A percentile compares a stretch with the other conserved stretches of the same genome.
Conservation (phyloP, 208 protist species). For the Leishmania arabica region DNA sequence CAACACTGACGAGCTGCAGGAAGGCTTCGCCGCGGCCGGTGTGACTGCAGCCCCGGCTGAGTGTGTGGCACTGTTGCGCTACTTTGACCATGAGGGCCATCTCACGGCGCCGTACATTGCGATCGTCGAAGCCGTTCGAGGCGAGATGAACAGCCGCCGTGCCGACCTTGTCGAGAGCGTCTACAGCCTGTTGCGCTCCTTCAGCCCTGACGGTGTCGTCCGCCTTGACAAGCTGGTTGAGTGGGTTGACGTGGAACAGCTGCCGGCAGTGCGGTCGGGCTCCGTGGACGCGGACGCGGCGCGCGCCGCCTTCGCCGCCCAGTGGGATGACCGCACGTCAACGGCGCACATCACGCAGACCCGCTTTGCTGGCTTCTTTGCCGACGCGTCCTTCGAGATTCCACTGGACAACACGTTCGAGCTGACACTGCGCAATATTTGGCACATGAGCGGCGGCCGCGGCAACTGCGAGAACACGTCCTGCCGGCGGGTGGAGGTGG, state of each 20-base stretch:
- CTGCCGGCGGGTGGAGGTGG: constrained; percentile 82
- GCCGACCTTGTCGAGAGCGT: constrained; percentile 59
- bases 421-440: constrained; percentile 84
- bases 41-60: constrained; percentile 50
- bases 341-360: constrained; percentile 51
- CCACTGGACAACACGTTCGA: constrained; percentile 81
- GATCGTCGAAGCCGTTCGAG: constrained; percentile 70
- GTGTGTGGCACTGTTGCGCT: constrained; percentile 69
- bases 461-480: constrained; percentile 82
- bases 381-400: constrained; percentile 81
- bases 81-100: constrained; percentile 58
- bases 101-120: constrained; percentile 42
- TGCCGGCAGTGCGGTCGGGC: constrained; percentile 48
- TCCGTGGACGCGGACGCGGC: constrained; percentile 46
- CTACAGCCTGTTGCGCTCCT: constrained; percentile 63
- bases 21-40: constrained; percentile 48
- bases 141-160: constrained; percentile 69
- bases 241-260: constrained; percentile 67
- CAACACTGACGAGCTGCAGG: constrained; percentile 68
- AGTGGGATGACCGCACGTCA: constrained; percentile 53
- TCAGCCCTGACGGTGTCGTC: constrained; percentile 54
- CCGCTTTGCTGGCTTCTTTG: constrained; percentile 73
- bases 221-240: constrained; percentile 44
- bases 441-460: constrained; percentile 90
- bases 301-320: constrained; percentile 49